Base-by-base conservation (phyloP, 2,329 filamentous ascomycete species). In the Macrophomina pseudophaseolina region DNA sequence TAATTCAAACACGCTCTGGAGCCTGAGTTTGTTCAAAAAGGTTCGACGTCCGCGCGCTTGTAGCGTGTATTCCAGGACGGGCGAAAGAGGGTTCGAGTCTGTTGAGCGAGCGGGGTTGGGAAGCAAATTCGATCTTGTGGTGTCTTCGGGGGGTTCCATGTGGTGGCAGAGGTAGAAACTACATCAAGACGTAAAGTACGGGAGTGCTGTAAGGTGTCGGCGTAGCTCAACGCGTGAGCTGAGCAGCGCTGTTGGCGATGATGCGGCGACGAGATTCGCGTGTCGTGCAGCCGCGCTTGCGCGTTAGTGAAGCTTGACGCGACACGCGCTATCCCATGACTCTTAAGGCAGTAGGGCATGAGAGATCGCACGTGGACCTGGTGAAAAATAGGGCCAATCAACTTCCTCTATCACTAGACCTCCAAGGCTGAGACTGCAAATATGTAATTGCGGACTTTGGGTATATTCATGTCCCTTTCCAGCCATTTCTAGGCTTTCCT, bases 381-480 rank as follows among this genome's bases (percentile, higher is more conserved):
- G 23, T 2, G 23, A 23, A 23, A 23, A 23, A 23, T 23, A 1
- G 23, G 23, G 1, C 7, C 30, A 32, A 7, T 32, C 18, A 1
- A 11, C 9, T 56, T n/a, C 18, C 32, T 18, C 12, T 30, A 54
- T 23, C 23, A 23, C 23, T 11, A 35, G 18, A 30, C 18, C 35
- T 18, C 11, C 9, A 11, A 6, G 5, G 11, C 23, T 11, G 30
- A 56, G 5, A 5, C 30, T 30, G 40, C 14, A 35, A 11, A 59
- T n/a, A 44, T 60, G 30, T 18, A 28, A 48, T 35, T 48, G 9
- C 40, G 33, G 56, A 60, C 46, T 46, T 30, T 59, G 62, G 62
- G 62, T 65, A 65, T 65, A 65, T 65, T 40, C 28, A 56, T 32
- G 52, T 51, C 16, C 30, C 48, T 46, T 56, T 65, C 54, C 56